Conservation (phyloP, 2,329 filamentous ascomycete genomes). For the Macrophomina tecta region DNA sequence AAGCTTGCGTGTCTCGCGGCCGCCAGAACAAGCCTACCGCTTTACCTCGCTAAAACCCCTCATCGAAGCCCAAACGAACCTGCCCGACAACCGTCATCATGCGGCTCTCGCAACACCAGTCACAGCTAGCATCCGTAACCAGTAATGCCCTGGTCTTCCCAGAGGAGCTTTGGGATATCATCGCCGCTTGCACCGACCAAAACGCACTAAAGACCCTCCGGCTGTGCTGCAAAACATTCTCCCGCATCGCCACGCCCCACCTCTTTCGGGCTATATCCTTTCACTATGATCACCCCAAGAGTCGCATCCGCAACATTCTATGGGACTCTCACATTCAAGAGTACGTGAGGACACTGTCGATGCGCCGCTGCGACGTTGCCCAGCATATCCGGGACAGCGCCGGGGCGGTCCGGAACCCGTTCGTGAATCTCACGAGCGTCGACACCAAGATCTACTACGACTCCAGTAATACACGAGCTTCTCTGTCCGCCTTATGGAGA, state of each 20-base stretch:
- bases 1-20: no score
- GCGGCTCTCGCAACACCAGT: not conserved
- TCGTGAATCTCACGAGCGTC: not conserved
- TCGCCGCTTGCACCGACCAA: not conserved
- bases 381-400: no score
- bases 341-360: not conserved
- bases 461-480: not conserved
- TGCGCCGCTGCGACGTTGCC: no score
- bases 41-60: no score
- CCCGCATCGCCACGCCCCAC: not conserved
- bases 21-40: no score
- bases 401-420: no score
- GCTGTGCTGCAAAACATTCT: not conserved
- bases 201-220: not conserved
- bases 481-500: not conserved
- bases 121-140: not conserved
- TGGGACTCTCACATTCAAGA: not conserved
- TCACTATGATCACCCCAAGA: not conserved
- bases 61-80: no score
- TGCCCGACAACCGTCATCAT: not conserved
- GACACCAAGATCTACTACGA: not conserved
- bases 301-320: not conserved
- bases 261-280: not conserved
- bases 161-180: not conserved
- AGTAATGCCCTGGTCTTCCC: not conserved